Conservation (phyloP, 805 yeast species). For the Lipomyces starkeyi region DNA sequence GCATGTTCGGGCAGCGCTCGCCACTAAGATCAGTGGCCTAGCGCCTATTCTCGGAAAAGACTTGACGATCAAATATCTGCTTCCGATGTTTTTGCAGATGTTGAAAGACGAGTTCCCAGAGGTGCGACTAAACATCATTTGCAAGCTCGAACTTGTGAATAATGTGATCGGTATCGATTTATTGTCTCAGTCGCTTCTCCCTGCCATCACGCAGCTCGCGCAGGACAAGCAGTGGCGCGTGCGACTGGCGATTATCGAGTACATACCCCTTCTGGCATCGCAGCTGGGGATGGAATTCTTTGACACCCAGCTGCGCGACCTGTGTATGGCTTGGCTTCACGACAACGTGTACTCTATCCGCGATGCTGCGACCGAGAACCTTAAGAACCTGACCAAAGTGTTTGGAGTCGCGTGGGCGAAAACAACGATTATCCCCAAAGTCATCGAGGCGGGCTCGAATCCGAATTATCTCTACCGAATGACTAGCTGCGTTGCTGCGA, state of each 20-base stretch:
- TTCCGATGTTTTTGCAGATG: constrained; percentile 92
- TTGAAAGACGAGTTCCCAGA: constrained; percentile 96
- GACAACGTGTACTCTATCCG: constrained; percentile 96
- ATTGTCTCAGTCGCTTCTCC: constrained; percentile 83
- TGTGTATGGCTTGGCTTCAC: constrained; percentile 98
- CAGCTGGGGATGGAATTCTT: constrained; percentile 93
- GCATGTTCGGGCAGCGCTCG: constrained; percentile 90
- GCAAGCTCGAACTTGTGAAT: constrained; percentile 88
- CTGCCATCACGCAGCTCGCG: constrained; percentile 95
- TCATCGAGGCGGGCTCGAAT: constrained; percentile 61
- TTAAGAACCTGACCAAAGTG: constrained; percentile 77
- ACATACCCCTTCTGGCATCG: constrained; percentile 91
- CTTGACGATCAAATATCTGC: constrained; percentile 71
- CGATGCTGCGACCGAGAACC: constrained; percentile 90
- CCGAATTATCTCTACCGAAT: constrained; percentile 87
- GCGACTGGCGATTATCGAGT: constrained; percentile 93
- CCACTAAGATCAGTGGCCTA: constrained; percentile 82
- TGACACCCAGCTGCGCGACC: constrained; percentile 85
- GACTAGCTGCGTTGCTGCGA: constrained; percentile 86
- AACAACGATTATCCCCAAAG: constrained; percentile 76
- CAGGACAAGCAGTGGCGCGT: constrained; percentile 98
- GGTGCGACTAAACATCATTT: constrained; percentile 90
- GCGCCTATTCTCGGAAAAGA: constrained; percentile 87
- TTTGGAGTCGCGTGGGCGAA: constrained; percentile 96
- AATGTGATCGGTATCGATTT: constrained; percentile 91